phyloP scores from a whole-genome alignment of 1,139 yeast species.

The Scheffersomyces cryptocercus region DNA sequence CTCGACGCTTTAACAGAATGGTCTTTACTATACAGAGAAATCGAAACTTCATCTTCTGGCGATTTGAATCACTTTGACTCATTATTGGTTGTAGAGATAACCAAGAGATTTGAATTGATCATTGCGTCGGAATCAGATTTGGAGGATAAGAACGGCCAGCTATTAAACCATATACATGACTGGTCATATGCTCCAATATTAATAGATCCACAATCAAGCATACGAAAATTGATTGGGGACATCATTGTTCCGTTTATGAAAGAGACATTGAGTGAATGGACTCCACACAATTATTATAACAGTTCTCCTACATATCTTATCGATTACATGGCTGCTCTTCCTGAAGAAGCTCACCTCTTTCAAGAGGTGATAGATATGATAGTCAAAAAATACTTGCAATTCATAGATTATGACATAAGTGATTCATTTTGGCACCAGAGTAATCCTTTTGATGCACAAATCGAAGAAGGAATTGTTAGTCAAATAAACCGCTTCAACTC shows the following conservation, averaged over 20 bases:
- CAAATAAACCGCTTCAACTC: not conserved
- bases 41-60: slow-evolving; percentile 4
- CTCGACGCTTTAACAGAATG: slow-evolving; percentile 13
- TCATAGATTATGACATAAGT: slow-evolving; percentile 10
- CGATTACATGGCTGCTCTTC: slow-evolving; percentile 18
- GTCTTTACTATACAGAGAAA: slow-evolving; percentile 15
- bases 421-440: slow-evolving; percentile 18
- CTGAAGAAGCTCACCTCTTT: slow-evolving; percentile 14
- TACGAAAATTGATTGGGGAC: slow-evolving; percentile 17
- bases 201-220: slow-evolving; percentile 11
- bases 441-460: no score
- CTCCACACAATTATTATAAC: slow-evolving; percentile 7
- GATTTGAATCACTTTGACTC: slow-evolving; percentile 11
- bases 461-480: no score
- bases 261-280: slow-evolving; percentile 14
- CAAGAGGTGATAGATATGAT: slow-evolving; percentile 10
- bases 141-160: not conserved
- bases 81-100: slow-evolving; percentile 7
- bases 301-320: slow-evolving; percentile 12
- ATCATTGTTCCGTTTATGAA: slow-evolving; percentile 18
- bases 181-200: slow-evolving; percentile 18
- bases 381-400: slow-evolving; percentile 12
- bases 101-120: not conserved
- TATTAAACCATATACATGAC: slow-evolving; percentile 1
- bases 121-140: not conserved